Percentiles rank a stretch among this genome's conserved stretches.
Conservation (phyloP, 2,329 filamentous ascomycete species). For the Graphilbum ipis-grandicollis region DNA sequence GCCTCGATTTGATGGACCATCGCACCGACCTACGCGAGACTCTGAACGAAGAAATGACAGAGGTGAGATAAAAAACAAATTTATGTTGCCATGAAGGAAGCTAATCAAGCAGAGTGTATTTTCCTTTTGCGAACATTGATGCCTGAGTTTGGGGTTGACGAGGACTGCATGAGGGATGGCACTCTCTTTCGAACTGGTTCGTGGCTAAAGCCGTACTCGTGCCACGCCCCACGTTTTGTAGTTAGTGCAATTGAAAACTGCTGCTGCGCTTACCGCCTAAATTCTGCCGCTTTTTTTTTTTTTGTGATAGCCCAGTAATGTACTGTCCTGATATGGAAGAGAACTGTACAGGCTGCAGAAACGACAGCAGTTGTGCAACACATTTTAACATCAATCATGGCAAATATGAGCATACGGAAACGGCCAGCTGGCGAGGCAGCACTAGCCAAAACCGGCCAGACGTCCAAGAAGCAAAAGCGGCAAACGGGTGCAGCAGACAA, state of each 20-base stretch:
- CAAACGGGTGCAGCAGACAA: slow-evolving; percentile 31
- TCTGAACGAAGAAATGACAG: neutral
- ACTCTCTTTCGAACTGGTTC: no score
- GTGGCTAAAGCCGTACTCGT: no score
- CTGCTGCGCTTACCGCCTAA: no score
- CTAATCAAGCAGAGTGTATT: neutral
- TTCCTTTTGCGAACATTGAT: slow-evolving; percentile 1
- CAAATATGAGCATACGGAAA: slow-evolving; percentile 1
- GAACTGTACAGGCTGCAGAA: no score
- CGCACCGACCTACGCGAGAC: slow-evolving; percentile 7
- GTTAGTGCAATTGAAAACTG: no score
- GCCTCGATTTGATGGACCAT: slow-evolving; percentile 11
- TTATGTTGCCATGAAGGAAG: no score
- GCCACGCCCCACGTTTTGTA: no score
- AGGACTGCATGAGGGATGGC: no score
- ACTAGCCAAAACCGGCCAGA: neutral
- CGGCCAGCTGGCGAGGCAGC: slow-evolving; percentile 2
- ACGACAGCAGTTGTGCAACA: no score
- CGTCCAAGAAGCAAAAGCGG: slow-evolving; percentile 26
- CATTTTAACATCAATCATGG: slow-evolving; percentile 1
- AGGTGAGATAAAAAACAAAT: neutral
- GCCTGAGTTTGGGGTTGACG: no score
- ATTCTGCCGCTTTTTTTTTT: slow-evolving; percentile 2
- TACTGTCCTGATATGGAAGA: no score
- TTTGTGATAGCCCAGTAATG: neutral